phyloP scores from a whole-genome alignment of 2,329 filamentous ascomycete genomes.

The Fusarium chuoi region DNA sequence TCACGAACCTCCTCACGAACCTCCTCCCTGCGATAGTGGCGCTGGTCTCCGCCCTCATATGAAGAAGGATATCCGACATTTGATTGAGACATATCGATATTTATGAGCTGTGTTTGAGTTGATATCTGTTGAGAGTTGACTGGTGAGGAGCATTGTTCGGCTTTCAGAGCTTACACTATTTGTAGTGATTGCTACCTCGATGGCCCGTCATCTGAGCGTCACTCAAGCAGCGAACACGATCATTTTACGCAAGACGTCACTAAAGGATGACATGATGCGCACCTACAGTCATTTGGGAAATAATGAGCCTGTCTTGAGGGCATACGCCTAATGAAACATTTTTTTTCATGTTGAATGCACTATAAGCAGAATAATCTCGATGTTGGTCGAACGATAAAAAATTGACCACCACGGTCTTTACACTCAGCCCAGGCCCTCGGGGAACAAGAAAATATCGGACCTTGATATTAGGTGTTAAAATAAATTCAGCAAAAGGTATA shows the following conservation, averaged over 20 bases:
- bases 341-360: not conserved
- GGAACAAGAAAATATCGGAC: too few relatives aligned
- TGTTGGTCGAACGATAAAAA: not conserved
- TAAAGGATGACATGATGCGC: not conserved
- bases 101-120: not conserved
- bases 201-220: slow-evolving; percentile 22
- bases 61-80: slow-evolving; percentile 19
- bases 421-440: too few relatives aligned
- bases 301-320: not conserved
- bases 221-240: not conserved
- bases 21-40: slow-evolving; percentile 9
- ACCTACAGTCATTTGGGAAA: not conserved
- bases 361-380: not conserved
- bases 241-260: slow-evolving; percentile 11
- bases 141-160: too few relatives aligned
- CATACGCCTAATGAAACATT: not conserved
- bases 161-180: not conserved
- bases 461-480: too few relatives aligned
- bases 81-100: slow-evolving; percentile 15
- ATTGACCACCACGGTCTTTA: too few relatives aligned
- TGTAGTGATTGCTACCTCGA: not conserved
- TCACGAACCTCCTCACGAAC: slow-evolving; percentile 13
- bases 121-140: not conserved
- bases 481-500: too few relatives aligned
- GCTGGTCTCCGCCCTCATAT: slow-evolving; percentile 29